Evolutionary conservation across 768 basidiomycete genomes (phyloP).

Genomic region (Pisolithus orientalis): DNA sequence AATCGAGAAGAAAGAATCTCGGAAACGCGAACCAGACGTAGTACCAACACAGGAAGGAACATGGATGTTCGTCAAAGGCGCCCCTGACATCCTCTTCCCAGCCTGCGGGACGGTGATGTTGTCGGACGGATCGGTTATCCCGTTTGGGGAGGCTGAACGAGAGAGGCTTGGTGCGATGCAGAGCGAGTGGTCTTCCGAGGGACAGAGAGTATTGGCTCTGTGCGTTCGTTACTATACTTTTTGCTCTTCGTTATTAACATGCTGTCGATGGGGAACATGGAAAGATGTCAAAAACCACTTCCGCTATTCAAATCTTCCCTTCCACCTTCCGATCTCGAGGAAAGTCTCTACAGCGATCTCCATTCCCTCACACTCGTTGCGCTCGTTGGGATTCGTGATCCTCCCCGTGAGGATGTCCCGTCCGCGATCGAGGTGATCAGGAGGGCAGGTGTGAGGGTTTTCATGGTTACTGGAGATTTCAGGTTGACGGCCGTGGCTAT

Average conservation of each 20-base stretch:
- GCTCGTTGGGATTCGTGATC: constrained; percentile 50
- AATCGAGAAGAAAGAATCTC: constrained; percentile 1
- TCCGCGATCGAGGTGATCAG: constrained; percentile 41
- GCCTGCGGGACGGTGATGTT: constrained; percentile 31
- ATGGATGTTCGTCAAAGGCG: constrained; percentile 50
- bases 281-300: constrained; percentile 27
- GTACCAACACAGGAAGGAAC: background rate
- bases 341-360: constrained; percentile 34
- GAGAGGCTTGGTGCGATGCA: constrained; percentile 22
- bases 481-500: constrained; percentile 48
- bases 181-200: constrained; percentile 39
- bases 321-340: constrained; percentile 25
- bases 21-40: background rate
- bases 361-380: constrained; percentile 41
- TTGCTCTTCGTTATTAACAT: background rate
- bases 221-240: constrained; percentile 5
- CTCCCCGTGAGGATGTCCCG: constrained; percentile 45
- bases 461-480: constrained; percentile 57
- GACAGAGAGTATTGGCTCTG: constrained; percentile 50
- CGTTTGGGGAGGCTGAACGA: constrained; percentile 20
- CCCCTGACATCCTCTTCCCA: constrained; percentile 47
- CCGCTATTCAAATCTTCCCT: constrained; percentile 21
- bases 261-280: background rate
- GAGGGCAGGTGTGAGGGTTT: constrained; percentile 45
- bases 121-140: constrained; percentile 28